Conservation (phyloP, 352 stramenopile genomes). For the Phytophthora lateralis region DNA sequence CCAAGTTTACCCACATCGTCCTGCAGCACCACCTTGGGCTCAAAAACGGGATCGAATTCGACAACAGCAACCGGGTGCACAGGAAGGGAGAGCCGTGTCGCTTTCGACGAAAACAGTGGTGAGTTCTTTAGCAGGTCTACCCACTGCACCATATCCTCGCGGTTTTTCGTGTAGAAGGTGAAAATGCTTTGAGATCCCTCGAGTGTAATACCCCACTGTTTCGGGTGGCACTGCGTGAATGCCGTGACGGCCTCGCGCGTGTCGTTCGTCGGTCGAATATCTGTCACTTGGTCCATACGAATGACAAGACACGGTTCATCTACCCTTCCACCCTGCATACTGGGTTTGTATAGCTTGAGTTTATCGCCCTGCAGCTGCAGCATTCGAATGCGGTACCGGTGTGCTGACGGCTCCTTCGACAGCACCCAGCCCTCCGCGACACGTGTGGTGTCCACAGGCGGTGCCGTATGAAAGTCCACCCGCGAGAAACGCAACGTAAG, state of each 20-base stretch:
- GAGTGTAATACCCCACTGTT: constrained; percentile 86
- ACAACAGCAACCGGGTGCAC: constrained; percentile 83
- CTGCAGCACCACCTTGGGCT: constrained; percentile 71
- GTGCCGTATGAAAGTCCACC: constrained; percentile 53
- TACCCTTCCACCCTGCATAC: constrained; percentile 74
- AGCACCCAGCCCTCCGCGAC: constrained; percentile 87
- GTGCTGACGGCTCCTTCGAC: constrained; percentile 77
- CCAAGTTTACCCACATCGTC: constrained; percentile 79
- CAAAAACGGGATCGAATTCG: constrained; percentile 69
- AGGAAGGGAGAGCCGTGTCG: constrained; percentile 72
- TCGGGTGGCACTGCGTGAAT: constrained; percentile 85
- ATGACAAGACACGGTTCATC: constrained; percentile 77
- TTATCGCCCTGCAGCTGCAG: constrained; percentile 82
- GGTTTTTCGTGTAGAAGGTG: constrained; percentile 84
- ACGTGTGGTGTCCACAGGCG: constrained; percentile 39
- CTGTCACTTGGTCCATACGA: constrained; percentile 83
- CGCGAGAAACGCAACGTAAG: constrained; percentile 86
- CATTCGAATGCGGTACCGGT: constrained; percentile 83
- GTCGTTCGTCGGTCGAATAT: constrained; percentile 86
- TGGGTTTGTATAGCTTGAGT: constrained; percentile 86
- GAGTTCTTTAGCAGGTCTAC: constrained; percentile 90
- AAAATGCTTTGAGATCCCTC: constrained; percentile 85
- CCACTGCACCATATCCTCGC: constrained; percentile 84
- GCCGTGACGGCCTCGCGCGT: constrained; percentile 74
- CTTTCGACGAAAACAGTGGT: constrained; percentile 65